Conservation (phyloP, 2,329 filamentous ascomycete genomes). For the Diaporthe capsici region DNA sequence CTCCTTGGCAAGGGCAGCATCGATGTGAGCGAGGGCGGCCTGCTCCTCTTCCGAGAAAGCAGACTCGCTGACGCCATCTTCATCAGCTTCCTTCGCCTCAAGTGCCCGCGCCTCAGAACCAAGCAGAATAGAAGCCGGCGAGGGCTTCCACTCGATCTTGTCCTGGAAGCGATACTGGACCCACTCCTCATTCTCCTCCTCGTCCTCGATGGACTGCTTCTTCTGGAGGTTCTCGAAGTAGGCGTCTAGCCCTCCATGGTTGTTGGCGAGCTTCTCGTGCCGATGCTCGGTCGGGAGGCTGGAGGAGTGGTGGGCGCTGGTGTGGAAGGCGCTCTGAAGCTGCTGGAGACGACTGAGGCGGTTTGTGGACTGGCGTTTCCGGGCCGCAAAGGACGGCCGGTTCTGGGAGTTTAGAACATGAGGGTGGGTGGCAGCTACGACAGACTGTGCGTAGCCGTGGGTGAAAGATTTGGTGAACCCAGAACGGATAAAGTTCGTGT, state of each 20-base stretch:
- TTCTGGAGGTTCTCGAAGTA: constrained; percentile 94
- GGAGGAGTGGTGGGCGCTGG: constrained; percentile 64
- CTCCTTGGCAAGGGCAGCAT: constrained; percentile 87
- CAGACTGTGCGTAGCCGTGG: constrained; percentile 97
- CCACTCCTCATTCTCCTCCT: constrained; percentile 87
- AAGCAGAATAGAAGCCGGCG: constrained; percentile 68
- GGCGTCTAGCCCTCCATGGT: constrained; percentile 82
- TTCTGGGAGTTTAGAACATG: constrained; percentile 82
- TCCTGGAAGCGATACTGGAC: constrained; percentile 91
- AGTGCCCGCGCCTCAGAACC: constrained; percentile 52
- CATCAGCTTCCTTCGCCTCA: constrained; percentile 51
- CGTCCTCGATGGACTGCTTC: constrained; percentile 75
- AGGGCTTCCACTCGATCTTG: constrained; percentile 89
- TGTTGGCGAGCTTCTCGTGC: constrained; percentile 59
- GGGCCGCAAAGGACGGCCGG: constrained; percentile 70
- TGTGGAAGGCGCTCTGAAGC: constrained; percentile 84
- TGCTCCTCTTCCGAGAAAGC: constrained; percentile 62
- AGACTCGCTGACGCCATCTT: constrained; percentile 47
- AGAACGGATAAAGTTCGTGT: constrained; percentile 92
- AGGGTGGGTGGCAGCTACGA: constrained; percentile 92
- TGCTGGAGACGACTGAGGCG: constrained; percentile 73
- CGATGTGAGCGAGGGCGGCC: constrained; percentile 82
- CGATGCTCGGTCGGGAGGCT: constrained; percentile 71
- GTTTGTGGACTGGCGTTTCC: constrained; percentile 64
- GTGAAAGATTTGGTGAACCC: constrained; percentile 97